phyloP scores from a whole-genome alignment of 345 rosid genomes.

The Brassica cretica region DNA sequence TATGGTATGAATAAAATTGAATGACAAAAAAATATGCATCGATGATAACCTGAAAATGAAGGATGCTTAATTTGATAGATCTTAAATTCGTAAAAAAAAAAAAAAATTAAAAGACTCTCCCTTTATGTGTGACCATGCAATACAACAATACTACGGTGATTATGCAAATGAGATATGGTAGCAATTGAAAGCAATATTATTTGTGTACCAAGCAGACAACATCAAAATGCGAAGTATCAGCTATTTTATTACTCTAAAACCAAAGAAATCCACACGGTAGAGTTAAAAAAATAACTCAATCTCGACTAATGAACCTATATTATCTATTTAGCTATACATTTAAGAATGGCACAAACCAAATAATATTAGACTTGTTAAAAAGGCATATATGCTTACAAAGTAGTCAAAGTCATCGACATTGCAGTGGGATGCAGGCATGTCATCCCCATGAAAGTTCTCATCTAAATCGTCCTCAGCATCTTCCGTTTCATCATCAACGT shows the following conservation, averaged over 20 bases:
- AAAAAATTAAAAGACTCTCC: constrained; percentile 39
- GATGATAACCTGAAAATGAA: constrained; percentile 67
- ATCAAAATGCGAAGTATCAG: constrained; percentile 50
- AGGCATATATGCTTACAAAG: not conserved
- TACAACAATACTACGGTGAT: constrained; percentile 46
- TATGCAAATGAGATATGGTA: not conserved
- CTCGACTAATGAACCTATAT: not conserved
- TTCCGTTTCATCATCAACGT: too few species aligned
- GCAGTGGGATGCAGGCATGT: too few species aligned
- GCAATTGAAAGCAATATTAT: not conserved
- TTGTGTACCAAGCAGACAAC: not conserved
- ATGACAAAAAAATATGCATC: not conserved
- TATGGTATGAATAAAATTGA: not conserved
- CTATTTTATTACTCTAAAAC: constrained; percentile 47
- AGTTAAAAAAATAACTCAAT: not conserved
- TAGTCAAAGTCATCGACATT: too few species aligned
- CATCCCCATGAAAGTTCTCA: too few species aligned
- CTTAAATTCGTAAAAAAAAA: constrained; percentile 49
- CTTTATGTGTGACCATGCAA: constrained; percentile 49
- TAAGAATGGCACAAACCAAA: not conserved
- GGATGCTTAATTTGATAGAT: constrained; percentile 65
- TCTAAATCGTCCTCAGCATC: too few species aligned
- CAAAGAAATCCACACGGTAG: constrained; percentile 14
- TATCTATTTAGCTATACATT: not conserved
- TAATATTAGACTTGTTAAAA: not conserved